Base-by-base conservation (phyloP, 768 basidiomycete species). In the Russula sp. region DNA sequence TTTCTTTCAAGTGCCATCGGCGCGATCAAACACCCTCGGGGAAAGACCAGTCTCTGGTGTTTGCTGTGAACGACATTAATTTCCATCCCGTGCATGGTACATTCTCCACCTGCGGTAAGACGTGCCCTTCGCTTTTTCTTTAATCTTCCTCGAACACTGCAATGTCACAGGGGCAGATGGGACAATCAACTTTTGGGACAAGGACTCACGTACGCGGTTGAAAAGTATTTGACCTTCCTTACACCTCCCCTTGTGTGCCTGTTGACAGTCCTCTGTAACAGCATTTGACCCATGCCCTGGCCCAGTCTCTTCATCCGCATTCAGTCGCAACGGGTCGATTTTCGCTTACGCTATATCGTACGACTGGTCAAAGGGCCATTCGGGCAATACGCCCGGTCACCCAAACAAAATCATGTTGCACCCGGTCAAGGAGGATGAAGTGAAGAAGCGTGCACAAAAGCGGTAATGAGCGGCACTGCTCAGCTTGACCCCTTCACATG, bases 331-430 rank as follows among this genome's bases (percentile, higher is more conserved):
- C 29, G 92, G 92, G 34, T 85, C 78, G 35, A 90, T 97, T 65
- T 92, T 97, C 70, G 95, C 93, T 0, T 97, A 97, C 67, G 88
- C 93, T 0, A 74, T 96, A 25, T 93, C 92, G 13, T 96, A 96
- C 66, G 93, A 96, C 70, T 96, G 93, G 93, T 89, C 87, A 16
- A 93, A 93, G 71, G 92, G 93, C 8, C 89, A 93, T 71, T 84
- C 85, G 13, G 93, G 93, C 22, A 91, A 88, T 81, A 87, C 87
- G 5, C 78, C 81, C 2, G 76, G 77, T 8, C 77, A 81, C 63
- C 83, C 86, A 18, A 92, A 91, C 76, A 91, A 93, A 73, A 72
- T 93, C 67, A 87, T 89, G 83, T 69, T 93, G 67, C 90, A 92
- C 69, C 84, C 85, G 22, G 88, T 87, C 77, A 91, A 90, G 73